phyloP scores from a whole-genome alignment of 257 asterid species.

The Salvia splendens region DNA sequence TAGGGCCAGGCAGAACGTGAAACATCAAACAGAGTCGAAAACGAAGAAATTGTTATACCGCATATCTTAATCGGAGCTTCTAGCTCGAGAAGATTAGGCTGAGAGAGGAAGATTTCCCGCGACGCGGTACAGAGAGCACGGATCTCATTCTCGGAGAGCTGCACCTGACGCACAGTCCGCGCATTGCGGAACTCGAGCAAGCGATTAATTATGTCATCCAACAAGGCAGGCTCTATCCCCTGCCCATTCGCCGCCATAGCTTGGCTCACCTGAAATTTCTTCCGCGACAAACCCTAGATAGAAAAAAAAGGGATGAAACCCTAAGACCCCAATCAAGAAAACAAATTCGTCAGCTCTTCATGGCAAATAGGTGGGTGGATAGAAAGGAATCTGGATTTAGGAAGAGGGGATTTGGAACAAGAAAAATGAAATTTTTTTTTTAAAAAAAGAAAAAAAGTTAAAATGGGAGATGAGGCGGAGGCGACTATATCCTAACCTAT shows the following conservation, averaged over 20 bases:
- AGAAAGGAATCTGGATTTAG: constrained; percentile 26
- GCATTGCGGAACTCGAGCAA: constrained; percentile 66
- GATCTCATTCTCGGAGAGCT: constrained; percentile 68
- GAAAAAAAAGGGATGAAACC: constrained; percentile 22
- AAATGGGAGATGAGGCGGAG: constrained; percentile 37
- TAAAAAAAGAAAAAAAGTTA: background rate
- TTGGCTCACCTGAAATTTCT: constrained; percentile 4
- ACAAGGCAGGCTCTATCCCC: constrained; percentile 66
- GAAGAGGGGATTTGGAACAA: background rate
- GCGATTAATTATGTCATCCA: constrained; percentile 76
- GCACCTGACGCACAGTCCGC: constrained; percentile 41
- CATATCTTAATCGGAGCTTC: constrained; percentile 91
- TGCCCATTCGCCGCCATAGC: constrained; percentile 57
- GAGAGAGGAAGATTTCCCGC: constrained; percentile 73
- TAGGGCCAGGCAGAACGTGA: background rate
- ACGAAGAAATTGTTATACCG: constrained; percentile 40
- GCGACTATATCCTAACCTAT: constrained; percentile 24
- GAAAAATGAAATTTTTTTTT: no score
- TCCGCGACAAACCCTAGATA: constrained; percentile 7
- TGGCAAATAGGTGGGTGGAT: constrained; percentile 16
- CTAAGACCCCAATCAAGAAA: constrained; percentile 30
- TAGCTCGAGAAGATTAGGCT: constrained; percentile 82
- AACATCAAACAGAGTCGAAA: background rate
- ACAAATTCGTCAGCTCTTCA: constrained; percentile 25
- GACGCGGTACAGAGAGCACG: constrained; percentile 65